Evolutionary conservation across 2,329 filamentous ascomycete species (phyloP), one percentile per base, ranked within the genome.

Genomic region (Talaromyces sp.): DNA sequence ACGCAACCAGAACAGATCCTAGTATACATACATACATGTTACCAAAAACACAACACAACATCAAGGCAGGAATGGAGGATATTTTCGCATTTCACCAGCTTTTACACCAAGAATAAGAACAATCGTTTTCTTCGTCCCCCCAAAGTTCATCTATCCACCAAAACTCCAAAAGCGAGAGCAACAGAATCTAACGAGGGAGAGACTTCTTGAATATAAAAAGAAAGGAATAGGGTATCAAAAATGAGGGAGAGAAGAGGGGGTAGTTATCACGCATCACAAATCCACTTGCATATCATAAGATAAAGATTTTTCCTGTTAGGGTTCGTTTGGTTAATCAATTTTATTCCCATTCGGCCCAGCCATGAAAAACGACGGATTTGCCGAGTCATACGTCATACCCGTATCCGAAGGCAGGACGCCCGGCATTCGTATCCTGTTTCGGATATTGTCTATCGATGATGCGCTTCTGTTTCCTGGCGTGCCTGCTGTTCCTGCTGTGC

Each of bases 401-500:
- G 36, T 27, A 34, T 68, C 65, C 8, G 65, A 65, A 1, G 67
- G 65, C 17, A 67, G 27, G 15, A 67, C 22, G 2, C 65, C 67
- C 5, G 67, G 59, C 27, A 68, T 53, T 58, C 65, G 65, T 36
- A 63, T 53, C 19, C 58, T 34, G 6, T 59, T 36, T n/a, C 45
- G 40, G 38, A 61, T 36, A 13, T 36, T 17, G 31, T 71, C 69
- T 27, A 66, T 47, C 13, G 54, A 49, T 53, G 34, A 29, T 59
- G 61, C 67, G 51, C 63, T 69, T 40, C 70, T 69, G 29, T 69
- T 59, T 7, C 66, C 17, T 31, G 38, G 19, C 10, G 25, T 51
- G 5, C 68, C 22, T 53, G 38, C 29, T 3, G 49, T 53, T 6
- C 68, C 66, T 47, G 71, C 66, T n/a, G 69, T 70, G 51, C 69